A percentile compares a stretch with the other conserved stretches of the same genome.
phyloP scores from a whole-genome alignment of 345 rosid species.

The Euphorbia peplus region DNA sequence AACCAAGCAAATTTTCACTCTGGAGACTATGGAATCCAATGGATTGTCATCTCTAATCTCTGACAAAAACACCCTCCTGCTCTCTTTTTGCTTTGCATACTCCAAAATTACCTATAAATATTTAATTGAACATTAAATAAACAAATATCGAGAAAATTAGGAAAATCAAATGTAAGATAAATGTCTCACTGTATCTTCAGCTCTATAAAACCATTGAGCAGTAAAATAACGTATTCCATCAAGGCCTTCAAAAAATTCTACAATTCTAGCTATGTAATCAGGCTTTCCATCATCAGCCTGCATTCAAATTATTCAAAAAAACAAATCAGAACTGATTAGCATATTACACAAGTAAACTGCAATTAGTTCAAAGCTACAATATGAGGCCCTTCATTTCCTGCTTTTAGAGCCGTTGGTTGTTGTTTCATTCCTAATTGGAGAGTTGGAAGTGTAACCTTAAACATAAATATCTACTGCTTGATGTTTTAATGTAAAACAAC shows the following conservation, averaged over 20 bases:
- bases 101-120: slow-evolving; percentile 32
- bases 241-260: slow-evolving; percentile 30
- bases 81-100: slow-evolving; percentile 14
- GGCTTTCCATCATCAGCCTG: slow-evolving; percentile 36
- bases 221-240: slow-evolving; percentile 24
- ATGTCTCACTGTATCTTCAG: slow-evolving; percentile 41
- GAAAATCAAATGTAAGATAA: neutral
- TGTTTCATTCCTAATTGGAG: no score
- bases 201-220: slow-evolving; percentile 39
- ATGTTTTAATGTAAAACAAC: no score
- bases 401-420: no score
- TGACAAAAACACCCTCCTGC: slow-evolving; percentile 37
- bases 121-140: neutral
- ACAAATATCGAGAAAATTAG: neutral
- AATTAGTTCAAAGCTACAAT: no score
- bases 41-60: slow-evolving; percentile 44
- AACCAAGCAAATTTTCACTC: slow-evolving; percentile 22
- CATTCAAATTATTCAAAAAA: neutral
- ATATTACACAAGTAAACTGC: no score
- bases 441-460: no score
- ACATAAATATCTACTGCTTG: no score
- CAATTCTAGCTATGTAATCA: slow-evolving; percentile 35
- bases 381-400: no score
- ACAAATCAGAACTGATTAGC: no score
- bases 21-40: slow-evolving; percentile 32